phyloP scores from a whole-genome alignment of 139 green algal genomes.

The Asterochloris sp. region DNA sequence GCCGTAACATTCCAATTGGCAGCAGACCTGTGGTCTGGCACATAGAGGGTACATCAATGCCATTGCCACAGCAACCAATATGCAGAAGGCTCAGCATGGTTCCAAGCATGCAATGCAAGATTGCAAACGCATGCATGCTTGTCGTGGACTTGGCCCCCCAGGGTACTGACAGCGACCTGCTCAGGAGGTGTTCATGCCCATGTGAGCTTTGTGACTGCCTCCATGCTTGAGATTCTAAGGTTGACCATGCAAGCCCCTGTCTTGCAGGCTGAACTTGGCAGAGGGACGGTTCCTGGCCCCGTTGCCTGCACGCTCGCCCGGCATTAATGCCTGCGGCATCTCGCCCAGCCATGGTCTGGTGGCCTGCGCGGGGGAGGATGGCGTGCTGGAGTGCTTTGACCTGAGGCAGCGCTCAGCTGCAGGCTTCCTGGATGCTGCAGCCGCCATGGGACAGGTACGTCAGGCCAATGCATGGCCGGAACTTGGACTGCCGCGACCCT shows the following conservation, averaged over 20 bases:
- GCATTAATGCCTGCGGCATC: constrained; percentile 74
- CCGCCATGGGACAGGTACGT: constrained; percentile 43
- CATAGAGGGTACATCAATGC: too few relatives aligned
- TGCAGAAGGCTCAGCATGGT: too few relatives aligned
- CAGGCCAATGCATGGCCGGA: too few relatives aligned
- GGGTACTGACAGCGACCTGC: too few relatives aligned
- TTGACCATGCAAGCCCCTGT: background rate
- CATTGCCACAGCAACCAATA: too few relatives aligned
- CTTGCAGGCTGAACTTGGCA: constrained; percentile 80
- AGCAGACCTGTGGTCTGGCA: too few relatives aligned
- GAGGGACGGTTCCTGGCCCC: constrained; percentile 88
- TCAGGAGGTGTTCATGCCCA: too few relatives aligned
- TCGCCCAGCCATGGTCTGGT: constrained; percentile 75
- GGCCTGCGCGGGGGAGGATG: constrained; percentile 81
- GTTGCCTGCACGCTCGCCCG: constrained; percentile 53
- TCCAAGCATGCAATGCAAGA: too few relatives aligned
- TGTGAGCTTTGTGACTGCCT: too few relatives aligned
- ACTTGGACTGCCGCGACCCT: background rate
- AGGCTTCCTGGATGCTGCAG: constrained; percentile 63
- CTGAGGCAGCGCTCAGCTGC: constrained; percentile 48
- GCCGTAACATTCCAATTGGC: too few relatives aligned
- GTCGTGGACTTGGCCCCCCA: too few relatives aligned
- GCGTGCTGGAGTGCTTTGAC: constrained; percentile 93
- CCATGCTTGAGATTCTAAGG: background rate
- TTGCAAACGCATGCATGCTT: too few relatives aligned